phyloP scores from a whole-genome alignment of 306 rosid genomes.

The Cicer bijugum region DNA sequence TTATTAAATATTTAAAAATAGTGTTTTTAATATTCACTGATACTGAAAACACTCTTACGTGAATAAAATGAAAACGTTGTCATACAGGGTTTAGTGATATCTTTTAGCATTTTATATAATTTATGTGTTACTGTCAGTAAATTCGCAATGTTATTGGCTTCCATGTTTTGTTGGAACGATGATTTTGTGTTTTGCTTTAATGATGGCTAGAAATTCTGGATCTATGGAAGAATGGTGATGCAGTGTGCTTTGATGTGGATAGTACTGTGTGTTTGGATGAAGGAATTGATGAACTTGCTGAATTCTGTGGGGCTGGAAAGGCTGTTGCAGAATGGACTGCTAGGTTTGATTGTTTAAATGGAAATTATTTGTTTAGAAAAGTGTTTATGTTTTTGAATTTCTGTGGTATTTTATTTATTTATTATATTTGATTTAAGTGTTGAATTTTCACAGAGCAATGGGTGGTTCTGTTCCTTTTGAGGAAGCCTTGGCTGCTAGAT shows the following conservation, averaged over 20 bases:
- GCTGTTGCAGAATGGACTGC: constrained; percentile 98
- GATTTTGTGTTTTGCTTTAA: neutral
- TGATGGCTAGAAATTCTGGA: constrained; percentile 56
- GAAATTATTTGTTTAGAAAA: neutral
- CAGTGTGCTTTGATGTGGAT: constrained; percentile 67
- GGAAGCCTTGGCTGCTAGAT: constrained; percentile 94
- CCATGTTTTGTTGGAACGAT: constrained; percentile 13
- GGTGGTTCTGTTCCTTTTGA: constrained; percentile 95
- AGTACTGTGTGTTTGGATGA: constrained; percentile 84
- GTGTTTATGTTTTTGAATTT: neutral
- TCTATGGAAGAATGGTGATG: constrained; percentile 64
- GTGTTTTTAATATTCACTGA: neutral
- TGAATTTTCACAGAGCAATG: constrained; percentile 75
- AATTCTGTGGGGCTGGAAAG: constrained; percentile 93
- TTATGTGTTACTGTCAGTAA: neutral
- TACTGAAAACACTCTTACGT: neutral
- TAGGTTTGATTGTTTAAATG: constrained; percentile 52
- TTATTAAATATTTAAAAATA: neutral
- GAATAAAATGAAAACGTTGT: neutral
- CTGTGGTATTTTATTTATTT: constrained; percentile 11
- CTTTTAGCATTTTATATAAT: constrained; percentile 10
- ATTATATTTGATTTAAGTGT: constrained; percentile 40
- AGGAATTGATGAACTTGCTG: constrained; percentile 94
- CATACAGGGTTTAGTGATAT: neutral
- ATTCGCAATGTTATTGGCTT: neutral